These are phyloP conservation scores for Talaromyces rugulosus DNA, from an alignment of 2,329 filamentous ascomycete species.

Conservation along the genomic window DNA sequence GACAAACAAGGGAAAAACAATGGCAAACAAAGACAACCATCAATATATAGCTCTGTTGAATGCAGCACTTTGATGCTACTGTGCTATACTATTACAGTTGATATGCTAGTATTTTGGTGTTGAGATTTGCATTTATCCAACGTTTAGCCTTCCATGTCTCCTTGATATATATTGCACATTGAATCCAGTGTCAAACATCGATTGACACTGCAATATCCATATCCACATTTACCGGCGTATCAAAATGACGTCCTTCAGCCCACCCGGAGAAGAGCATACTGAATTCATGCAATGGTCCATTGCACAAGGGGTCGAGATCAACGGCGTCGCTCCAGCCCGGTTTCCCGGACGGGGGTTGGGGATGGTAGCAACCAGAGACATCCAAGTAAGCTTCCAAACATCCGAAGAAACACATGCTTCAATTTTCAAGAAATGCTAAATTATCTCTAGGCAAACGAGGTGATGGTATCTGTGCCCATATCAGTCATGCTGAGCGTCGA, in stretches of 20 bases:
- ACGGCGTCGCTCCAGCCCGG: slow-evolving; percentile 61
- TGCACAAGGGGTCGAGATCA: slow-evolving; percentile 60
- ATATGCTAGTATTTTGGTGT: neutral
- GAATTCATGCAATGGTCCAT: slow-evolving; percentile 66
- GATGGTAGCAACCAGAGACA: slow-evolving; percentile 63
- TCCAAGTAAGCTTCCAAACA: slow-evolving; percentile 51
- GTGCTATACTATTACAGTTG: neutral
- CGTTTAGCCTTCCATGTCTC: neutral
- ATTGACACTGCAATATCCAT: neutral
- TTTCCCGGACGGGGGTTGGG: slow-evolving; percentile 74
- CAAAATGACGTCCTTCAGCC: slow-evolving; percentile 4
- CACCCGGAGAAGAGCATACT: slow-evolving; percentile 36
- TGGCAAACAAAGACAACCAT: neutral
- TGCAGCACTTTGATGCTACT: neutral
- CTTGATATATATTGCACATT: neutral
- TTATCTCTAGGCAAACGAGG: slow-evolving; percentile 50
- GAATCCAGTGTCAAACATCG: neutral
- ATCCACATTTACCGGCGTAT: neutral
- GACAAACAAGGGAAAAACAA: neutral
- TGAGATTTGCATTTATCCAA: neutral
- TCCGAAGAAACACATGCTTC: neutral
- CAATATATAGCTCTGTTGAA: neutral
- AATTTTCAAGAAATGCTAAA: neutral
- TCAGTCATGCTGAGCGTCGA: slow-evolving; percentile 61
- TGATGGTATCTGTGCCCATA: slow-evolving; percentile 62